Percentiles rank a stretch among this genome's conserved stretches.
Evolutionary conservation across 352 stramenopile species (phyloP).

Genomic region (Pythium periplocum): DNA sequence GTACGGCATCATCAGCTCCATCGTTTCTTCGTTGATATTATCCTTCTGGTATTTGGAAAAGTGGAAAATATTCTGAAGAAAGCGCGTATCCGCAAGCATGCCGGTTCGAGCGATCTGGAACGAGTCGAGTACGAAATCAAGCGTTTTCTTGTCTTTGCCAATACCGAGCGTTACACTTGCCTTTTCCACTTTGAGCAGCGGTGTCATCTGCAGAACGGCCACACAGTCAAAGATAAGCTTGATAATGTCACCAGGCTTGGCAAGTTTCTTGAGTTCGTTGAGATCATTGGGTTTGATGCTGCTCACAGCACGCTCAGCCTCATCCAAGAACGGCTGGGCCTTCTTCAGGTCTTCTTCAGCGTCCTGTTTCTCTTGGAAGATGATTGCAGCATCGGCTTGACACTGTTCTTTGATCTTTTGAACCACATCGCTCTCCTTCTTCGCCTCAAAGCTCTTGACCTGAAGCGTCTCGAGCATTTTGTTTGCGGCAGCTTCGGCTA

Average conservation of each 20-base stretch:
- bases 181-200: conserved; percentile 68
- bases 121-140: conserved; percentile 82
- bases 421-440: conserved; percentile 89
- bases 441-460: conserved; percentile 78
- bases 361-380: conserved; percentile 81
- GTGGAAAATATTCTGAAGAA: conserved; percentile 87
- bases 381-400: conserved; percentile 67
- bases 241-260: conserved; percentile 89
- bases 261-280: conserved; percentile 90
- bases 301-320: conserved; percentile 80
- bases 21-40: conserved; percentile 91
- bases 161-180: conserved; percentile 56
- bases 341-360: conserved; percentile 87
- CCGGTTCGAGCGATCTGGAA: conserved; percentile 80
- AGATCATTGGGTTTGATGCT: conserved; percentile 89
- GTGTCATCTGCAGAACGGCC: conserved; percentile 82
- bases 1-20: conserved; percentile 91
- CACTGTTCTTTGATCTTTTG: conserved; percentile 86
- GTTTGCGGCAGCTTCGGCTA: conserved; percentile 76
- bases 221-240: conserved; percentile 93
- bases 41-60: conserved; percentile 91
- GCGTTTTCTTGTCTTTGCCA: conserved; percentile 84
- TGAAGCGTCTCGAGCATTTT: conserved; percentile 79
- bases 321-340: conserved; percentile 88
- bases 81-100: conserved; percentile 86